These are phyloP conservation scores for Boletus rubescentipes DNA, from an alignment of 768 basidiomycete genomes.

Conservation along the genomic window DNA sequence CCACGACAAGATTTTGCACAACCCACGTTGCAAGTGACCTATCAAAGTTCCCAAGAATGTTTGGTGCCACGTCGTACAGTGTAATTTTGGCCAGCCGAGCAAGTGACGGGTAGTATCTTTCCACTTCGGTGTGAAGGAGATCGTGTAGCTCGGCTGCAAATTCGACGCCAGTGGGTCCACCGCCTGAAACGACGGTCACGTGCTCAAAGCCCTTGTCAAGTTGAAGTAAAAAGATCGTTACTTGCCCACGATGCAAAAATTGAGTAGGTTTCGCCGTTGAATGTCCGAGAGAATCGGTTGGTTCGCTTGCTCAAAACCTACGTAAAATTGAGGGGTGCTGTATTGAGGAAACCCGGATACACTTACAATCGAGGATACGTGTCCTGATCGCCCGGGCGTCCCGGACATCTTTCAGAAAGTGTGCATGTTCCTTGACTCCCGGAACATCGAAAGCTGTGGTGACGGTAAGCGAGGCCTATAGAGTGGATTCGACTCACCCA, in stretches of 20 bases:
- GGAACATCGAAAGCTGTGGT: slow-evolving; percentile 62
- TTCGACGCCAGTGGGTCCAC: slow-evolving; percentile 78
- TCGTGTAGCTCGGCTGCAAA: slow-evolving; percentile 84
- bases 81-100: slow-evolving; percentile 67
- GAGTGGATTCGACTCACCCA: slow-evolving; percentile 32
- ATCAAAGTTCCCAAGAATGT: slow-evolving; percentile 76
- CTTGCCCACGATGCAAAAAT: slow-evolving; percentile 85
- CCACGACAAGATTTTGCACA: slow-evolving; percentile 9
- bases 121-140: slow-evolving; percentile 65
- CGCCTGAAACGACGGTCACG: slow-evolving; percentile 41
- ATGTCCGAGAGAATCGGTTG: slow-evolving; percentile 75
- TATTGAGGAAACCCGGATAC: background rate
- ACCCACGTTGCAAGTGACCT: slow-evolving; percentile 55
- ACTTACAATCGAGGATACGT: slow-evolving; percentile 70
- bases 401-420: slow-evolving; percentile 79
- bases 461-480: background rate
- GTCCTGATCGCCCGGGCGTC: slow-evolving; percentile 72
- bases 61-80: slow-evolving; percentile 78
- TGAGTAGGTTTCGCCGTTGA: slow-evolving; percentile 71
- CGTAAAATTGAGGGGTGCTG: background rate
- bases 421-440: slow-evolving; percentile 77
- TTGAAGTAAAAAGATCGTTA: slow-evolving; percentile 4
- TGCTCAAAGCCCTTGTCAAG: slow-evolving; percentile 3
- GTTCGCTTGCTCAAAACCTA: slow-evolving; percentile 84
- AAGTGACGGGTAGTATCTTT: slow-evolving; percentile 59